Evolutionary conservation across 1,284 basidiomycete genomes (phyloP), one percentile per base, ranked within the genome.

Genomic region (Tilletia setariae): DNA sequence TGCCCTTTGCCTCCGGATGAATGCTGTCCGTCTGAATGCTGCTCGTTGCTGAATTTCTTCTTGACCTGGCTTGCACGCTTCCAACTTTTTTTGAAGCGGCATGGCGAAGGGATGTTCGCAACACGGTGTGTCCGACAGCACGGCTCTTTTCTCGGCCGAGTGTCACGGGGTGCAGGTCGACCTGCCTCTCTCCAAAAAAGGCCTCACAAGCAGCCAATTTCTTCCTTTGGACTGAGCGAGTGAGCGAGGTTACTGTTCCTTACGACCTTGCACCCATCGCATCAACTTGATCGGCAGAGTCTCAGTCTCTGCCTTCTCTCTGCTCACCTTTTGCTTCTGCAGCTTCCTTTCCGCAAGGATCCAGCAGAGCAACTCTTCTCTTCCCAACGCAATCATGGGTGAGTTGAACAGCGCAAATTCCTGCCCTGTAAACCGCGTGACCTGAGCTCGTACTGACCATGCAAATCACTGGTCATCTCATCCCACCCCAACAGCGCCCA

Each of bases 401-500:
- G 35, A 11, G 35, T 40, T 40, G 35, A 40, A 11, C 35, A 40
- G 6, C 35, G 35, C 11, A 11, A 40, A 40, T n/a, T n/a, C n/a
- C n/a, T n/a, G n/a, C n/a, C n/a, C n/a, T n/a, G n/a, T 40, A 40
- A 11, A 4, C 35, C 35, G 6, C 35, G 35, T 13, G 6, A 13
- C 21, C 28, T 2, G 2, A 53, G 46, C 46, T 53, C 4, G 51
- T 25, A 25, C 21, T n/a, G 11, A 53, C n/a, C 21, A 49, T 53
- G n/a, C 51, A 3, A 23, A 19, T 53, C 11, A 23, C 11, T 6
- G 3, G 7, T 28, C 21, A 2, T 49, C 21, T 53, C 28, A 15
- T 63, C 28, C n/a, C 61, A 32, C 13, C 32, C 59, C 4, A 13
- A 9, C 71, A 82, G 79, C 79, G 47, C 78, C 79, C 61, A 82